Evolutionary conservation across 257 asterid genomes (phyloP), one percentile per base, ranked within the genome.

Genomic region (Nicotiana tomentosiformis): DNA sequence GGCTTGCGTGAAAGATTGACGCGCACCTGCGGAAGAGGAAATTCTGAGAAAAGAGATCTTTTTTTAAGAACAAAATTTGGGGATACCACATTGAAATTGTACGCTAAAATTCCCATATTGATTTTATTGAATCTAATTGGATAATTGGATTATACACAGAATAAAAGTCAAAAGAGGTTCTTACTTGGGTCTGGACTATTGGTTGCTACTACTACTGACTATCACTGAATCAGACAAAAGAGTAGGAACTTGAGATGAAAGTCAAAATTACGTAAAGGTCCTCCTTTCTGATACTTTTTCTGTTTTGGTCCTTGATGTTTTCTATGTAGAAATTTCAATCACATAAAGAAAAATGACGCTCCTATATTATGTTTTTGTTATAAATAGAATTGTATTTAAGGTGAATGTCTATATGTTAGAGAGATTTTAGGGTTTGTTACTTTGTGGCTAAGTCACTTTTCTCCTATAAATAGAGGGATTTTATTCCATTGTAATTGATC

Each of bases 1-100:
- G 81, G 66, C 61, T 55, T 77, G 58, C 55, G 81, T 33, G 70
- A 74, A 37, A 84, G 84, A 77, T 83, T 70, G 82, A 84, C 15
- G 30, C 30, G 18, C 56, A 62, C 58, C 72, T 80, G 84, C 4
- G 62, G 72, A 58, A 53, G 39, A 14, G 39, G 10, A 69, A 76
- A 69, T 35, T 39, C 30, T 33, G 78, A 35, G 10, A 3, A 16
- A 65, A 43, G 81, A 67, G 23, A 53, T 56, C 30, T 46, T 30
- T 82, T 43, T 84, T 87, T 83, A 43, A 82, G 77, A 49, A 43
- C 56, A 9, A 51, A 57, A 1, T 61, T 76, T 32, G 29, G 68
- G 26, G 66, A 16, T 32, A 18, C 23, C 57, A 20, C 46, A 17
- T 8, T 46, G 61, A 61, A 33, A n/a, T 9, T 66, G 8, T 39